A percentile compares a stretch with the other conserved stretches of the same genome.
Evolutionary conservation across 2,329 filamentous ascomycete species (phyloP).

Genomic region (Aureobasidium zeae): DNA sequence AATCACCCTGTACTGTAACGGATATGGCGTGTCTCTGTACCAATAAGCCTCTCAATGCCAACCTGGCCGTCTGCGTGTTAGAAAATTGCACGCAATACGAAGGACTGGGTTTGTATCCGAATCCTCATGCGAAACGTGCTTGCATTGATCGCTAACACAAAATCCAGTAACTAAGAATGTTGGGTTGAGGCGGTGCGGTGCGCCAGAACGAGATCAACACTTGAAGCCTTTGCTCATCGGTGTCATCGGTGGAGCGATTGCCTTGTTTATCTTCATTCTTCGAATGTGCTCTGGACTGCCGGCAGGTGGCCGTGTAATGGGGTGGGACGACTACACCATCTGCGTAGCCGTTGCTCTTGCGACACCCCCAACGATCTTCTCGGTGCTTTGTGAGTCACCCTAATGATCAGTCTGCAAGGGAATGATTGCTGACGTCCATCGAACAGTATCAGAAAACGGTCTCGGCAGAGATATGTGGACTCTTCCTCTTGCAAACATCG

Average conservation of each 20-base stretch:
- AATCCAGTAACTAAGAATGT: conserved; percentile 14
- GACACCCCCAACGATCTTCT: conserved; percentile 19
- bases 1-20: conserved; percentile 18
- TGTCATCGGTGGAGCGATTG: conserved; percentile 17
- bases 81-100: conserved; percentile 10
- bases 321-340: conserved; percentile 35
- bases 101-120: not conserved
- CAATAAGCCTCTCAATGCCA: conserved; percentile 15
- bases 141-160: not conserved
- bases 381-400: conserved; percentile 6
- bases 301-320: conserved; percentile 17
- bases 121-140: too few species aligned
- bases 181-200: conserved; percentile 7
- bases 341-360: conserved; percentile 25
- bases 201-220: conserved; percentile 16
- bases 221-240: conserved; percentile 15
- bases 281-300: conserved; percentile 17
- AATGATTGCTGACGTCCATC: not conserved
- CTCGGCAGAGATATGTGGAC: conserved; percentile 22
- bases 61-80: conserved; percentile 16
- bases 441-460: conserved; percentile 19
- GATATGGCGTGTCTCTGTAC: conserved; percentile 20
- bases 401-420: too few species aligned
- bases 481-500: conserved; percentile 18
- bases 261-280: conserved; percentile 18